Percentiles rank a stretch among this genome's conserved stretches.
phyloP scores from a whole-genome alignment of 805 yeast genomes.

The Metschnikowia drakensbergensis region DNA sequence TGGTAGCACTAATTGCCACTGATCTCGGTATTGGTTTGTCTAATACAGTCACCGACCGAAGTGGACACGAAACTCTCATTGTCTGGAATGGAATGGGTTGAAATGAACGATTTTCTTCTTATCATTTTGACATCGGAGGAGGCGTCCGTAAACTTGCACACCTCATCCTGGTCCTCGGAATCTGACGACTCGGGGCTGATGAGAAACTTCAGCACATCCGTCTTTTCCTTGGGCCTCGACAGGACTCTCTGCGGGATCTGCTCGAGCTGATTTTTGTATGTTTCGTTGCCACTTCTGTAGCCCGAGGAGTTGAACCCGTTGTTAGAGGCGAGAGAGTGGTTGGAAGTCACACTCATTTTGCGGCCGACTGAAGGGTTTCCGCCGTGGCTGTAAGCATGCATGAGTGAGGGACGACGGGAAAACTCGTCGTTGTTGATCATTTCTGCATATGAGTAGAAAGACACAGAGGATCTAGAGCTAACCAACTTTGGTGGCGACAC shows the following conservation, averaged over 20 bases:
- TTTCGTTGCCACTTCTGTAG: not conserved
- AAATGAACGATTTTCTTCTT: conserved; percentile 17
- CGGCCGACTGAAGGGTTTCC: conserved; percentile 28
- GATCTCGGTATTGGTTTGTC: conserved; percentile 38
- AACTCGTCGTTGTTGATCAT: conserved; percentile 65
- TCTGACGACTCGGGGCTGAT: conserved; percentile 28
- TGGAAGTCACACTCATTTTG: conserved; percentile 18
- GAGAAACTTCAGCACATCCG: conserved; percentile 16
- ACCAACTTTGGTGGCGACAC: conserved; percentile 39
- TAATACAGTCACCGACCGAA: conserved; percentile 39
- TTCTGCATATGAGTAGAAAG: conserved; percentile 77
- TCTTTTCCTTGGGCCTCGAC: not conserved
- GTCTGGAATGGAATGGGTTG: conserved; percentile 20
- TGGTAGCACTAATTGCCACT: conserved; percentile 20
- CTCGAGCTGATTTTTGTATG: conserved; percentile 18
- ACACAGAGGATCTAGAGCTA: conserved; percentile 35
- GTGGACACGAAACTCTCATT: conserved; percentile 36
- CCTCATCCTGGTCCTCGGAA: conserved; percentile 18
- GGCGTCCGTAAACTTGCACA: conserved; percentile 7
- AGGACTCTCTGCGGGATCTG: not conserved
- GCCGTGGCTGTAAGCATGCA: conserved; percentile 36
- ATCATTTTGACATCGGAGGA: conserved; percentile 5
- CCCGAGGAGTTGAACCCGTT: conserved; percentile 3
- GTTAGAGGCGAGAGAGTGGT: conserved; percentile 10
- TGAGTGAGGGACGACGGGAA: conserved; percentile 58